A percentile compares a stretch with the other conserved stretches of the same genome.
Evolutionary conservation across 352 stramenopile species (phyloP).

Genomic region (Globisporangium nagaii): DNA sequence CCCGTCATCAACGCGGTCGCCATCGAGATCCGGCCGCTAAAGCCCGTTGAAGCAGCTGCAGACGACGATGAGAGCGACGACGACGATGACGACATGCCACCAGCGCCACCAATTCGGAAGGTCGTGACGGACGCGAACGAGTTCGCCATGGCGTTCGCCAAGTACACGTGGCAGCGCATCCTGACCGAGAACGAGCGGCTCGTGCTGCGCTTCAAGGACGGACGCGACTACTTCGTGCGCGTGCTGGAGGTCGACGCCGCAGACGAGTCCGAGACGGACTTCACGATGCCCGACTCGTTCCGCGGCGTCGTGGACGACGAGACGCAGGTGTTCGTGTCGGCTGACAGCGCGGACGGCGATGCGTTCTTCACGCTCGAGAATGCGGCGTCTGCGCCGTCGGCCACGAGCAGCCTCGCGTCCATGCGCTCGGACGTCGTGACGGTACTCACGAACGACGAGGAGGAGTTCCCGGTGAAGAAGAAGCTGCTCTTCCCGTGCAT

Average conservation of each 20-base stretch:
- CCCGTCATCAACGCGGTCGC: slow-evolving; percentile 35
- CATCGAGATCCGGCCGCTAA: slow-evolving; percentile 67
- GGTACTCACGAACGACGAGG: slow-evolving; percentile 77
- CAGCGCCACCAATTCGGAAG: background rate
- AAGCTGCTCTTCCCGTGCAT: slow-evolving; percentile 87
- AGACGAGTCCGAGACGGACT: slow-evolving; percentile 73
- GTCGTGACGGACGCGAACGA: slow-evolving; percentile 40
- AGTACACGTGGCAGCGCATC: slow-evolving; percentile 47
- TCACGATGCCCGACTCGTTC: slow-evolving; percentile 83
- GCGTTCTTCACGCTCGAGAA: slow-evolving; percentile 39
- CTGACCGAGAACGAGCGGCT: slow-evolving; percentile 79
- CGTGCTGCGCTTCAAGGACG: slow-evolving; percentile 46
- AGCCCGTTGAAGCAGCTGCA: background rate
- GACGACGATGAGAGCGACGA: slow-evolving; percentile 8
- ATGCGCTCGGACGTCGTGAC: slow-evolving; percentile 70
- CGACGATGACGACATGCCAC: slow-evolving; percentile 13
- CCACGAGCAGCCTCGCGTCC: slow-evolving; percentile 20
- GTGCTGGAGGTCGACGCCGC: slow-evolving; percentile 66
- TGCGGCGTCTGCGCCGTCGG: slow-evolving; percentile 11
- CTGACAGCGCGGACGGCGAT: slow-evolving; percentile 32
- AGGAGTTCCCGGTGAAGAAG: slow-evolving; percentile 88
- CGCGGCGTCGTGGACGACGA: slow-evolving; percentile 59
- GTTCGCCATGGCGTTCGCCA: slow-evolving; percentile 53
- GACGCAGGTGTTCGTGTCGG: slow-evolving; percentile 49
- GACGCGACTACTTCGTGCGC: slow-evolving; percentile 58